Conservation (phyloP, 768 basidiomycete genomes). For the Nevesoporus exiguus region DNA sequence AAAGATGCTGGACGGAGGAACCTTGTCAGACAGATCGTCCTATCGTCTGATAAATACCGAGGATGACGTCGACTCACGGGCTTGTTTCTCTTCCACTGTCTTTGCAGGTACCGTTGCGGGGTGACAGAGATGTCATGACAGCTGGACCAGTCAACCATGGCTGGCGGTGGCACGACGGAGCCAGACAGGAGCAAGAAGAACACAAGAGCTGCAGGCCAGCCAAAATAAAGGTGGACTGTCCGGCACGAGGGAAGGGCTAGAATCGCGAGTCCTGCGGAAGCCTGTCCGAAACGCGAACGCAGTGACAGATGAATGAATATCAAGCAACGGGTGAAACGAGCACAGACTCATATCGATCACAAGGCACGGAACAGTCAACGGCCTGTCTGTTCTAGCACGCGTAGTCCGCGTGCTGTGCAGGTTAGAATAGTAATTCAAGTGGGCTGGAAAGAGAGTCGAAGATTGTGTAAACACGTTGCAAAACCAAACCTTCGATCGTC, state of each 20-base stretch:
- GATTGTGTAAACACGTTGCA: constrained; percentile 23
- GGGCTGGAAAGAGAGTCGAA: constrained; percentile 1
- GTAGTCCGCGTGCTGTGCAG: constrained; percentile 22
- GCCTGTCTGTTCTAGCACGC: constrained; percentile 25
- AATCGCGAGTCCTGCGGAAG: constrained; percentile 22
- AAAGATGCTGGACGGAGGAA: constrained; percentile 35
- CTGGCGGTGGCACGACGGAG: not conserved
- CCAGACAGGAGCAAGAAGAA: constrained; percentile 6
- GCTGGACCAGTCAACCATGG: constrained; percentile 17
- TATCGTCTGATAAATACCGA: constrained; percentile 8
- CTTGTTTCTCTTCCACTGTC: constrained; percentile 44
- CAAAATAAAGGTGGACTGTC: constrained; percentile 24
- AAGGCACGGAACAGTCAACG: constrained; percentile 15
- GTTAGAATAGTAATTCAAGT: constrained; percentile 6
- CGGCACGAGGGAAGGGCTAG: constrained; percentile 30
- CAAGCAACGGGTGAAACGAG: constrained; percentile 12
- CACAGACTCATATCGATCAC: constrained; percentile 21
- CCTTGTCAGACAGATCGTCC: constrained; percentile 16
- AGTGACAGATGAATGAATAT: constrained; percentile 11
- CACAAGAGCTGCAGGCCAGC: not conserved
- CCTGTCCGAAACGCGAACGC: constrained; percentile 29
- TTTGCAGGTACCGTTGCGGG: constrained; percentile 34
- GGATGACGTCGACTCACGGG: constrained; percentile 29
- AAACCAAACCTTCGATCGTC: constrained; percentile 13
- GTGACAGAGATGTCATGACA: constrained; percentile 19